Percentiles rank a stretch among this genome's conserved stretches.
Conservation (phyloP, 2,329 filamentous ascomycete genomes). For the Torrubiellomyces zombiae region DNA sequence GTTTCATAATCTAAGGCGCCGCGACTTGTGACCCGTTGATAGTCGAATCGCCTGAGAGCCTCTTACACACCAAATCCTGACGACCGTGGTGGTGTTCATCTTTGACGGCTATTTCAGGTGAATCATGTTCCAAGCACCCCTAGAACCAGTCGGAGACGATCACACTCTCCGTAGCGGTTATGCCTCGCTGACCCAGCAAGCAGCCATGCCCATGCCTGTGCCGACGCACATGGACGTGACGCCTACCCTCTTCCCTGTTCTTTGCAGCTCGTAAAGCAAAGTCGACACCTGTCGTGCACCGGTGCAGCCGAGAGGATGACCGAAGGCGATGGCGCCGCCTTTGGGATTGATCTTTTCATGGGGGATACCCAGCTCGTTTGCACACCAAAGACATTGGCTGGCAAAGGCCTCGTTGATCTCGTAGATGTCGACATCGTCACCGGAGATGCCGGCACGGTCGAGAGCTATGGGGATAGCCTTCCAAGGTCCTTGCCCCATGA, state of each 20-base stretch:
- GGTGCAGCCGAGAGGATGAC: slow-evolving; percentile 87
- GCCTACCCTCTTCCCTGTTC: slow-evolving; percentile 71
- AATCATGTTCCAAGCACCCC: too few species aligned
- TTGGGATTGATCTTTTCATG: slow-evolving; percentile 89
- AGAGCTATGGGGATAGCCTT: slow-evolving; percentile 89
- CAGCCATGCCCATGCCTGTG: slow-evolving; percentile 95
- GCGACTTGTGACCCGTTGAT: too few species aligned
- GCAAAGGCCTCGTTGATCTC: slow-evolving; percentile 99
- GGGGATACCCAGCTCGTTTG: slow-evolving; percentile 71
- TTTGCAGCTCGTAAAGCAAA: slow-evolving; percentile 72
- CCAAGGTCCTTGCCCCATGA: slow-evolving; percentile 94
- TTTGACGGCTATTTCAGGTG: too few species aligned
- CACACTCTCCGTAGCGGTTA: too few species aligned
- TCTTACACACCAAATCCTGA: too few species aligned
- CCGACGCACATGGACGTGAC: slow-evolving; percentile 94
- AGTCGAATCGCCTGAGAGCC: too few species aligned
- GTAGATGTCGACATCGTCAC: slow-evolving; percentile 87
- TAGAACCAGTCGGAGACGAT: too few species aligned
- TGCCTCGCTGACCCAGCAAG: slow-evolving; percentile 90
- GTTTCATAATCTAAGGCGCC: too few species aligned
- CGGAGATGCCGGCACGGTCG: slow-evolving; percentile 68
- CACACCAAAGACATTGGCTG: slow-evolving; percentile 84
- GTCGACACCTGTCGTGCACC: slow-evolving; percentile 89
- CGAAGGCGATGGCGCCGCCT: slow-evolving; percentile 90
- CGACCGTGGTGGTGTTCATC: too few species aligned